Percentiles rank a stretch among this genome's conserved stretches.
These are phyloP conservation scores for Jatropha podagrica DNA, from an alignment of 441 rosid genomes.

Conservation along the genomic window DNA sequence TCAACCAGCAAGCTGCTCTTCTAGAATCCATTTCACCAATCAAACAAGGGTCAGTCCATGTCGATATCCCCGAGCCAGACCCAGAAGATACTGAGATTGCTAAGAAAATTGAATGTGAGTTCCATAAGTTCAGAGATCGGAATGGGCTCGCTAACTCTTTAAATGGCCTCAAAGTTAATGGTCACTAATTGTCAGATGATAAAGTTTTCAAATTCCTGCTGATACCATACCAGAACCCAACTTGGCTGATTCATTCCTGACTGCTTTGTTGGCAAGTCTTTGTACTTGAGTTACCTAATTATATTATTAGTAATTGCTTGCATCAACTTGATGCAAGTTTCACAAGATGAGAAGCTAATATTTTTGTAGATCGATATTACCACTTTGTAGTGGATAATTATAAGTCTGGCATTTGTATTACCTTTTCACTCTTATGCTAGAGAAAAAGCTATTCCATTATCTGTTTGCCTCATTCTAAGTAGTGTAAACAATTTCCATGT, in stretches of 20 bases:
- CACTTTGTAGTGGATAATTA: conserved; percentile 25
- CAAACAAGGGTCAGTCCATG: conserved; percentile 89
- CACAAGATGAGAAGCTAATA: conserved; percentile 21
- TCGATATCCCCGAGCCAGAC: conserved; percentile 63
- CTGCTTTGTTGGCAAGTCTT: conserved; percentile 6
- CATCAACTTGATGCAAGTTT: conserved; percentile 52
- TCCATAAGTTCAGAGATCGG: conserved; percentile 56
- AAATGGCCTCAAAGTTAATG: conserved; percentile 41
- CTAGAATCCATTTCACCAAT: conserved; percentile 41
- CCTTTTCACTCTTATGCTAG: conserved; percentile 1
- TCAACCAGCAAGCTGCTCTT: conserved; percentile 65
- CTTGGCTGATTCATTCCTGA: conserved; percentile 14
- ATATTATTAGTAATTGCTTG: conserved; percentile 23
- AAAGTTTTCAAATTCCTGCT: conserved; percentile 16
- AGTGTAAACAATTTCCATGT: background rate
- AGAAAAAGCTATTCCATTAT: background rate
- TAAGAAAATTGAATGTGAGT: conserved; percentile 62
- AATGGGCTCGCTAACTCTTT: conserved; percentile 39
- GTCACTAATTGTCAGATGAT: conserved; percentile 25
- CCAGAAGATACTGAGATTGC: conserved; percentile 57
- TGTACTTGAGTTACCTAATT: conserved; percentile 9
- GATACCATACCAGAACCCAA: conserved; percentile 12
- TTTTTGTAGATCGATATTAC: conserved; percentile 21
- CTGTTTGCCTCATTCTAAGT: background rate
- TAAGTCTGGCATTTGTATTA: conserved; percentile 3